phyloP scores from a whole-genome alignment of 306 rosid species.

The Vigna angularis region DNA sequence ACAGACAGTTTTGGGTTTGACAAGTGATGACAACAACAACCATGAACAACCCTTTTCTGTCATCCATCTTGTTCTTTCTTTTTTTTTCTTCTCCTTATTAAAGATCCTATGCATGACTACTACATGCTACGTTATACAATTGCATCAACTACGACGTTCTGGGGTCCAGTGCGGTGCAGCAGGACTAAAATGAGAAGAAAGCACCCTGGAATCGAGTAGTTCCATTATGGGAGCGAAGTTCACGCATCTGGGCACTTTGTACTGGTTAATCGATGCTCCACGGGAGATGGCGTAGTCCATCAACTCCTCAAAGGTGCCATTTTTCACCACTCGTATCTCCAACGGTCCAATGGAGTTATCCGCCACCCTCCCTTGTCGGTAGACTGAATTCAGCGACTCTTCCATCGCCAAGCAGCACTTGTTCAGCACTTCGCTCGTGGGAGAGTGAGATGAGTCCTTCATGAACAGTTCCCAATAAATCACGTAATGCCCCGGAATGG shows the following conservation, averaged over 20 bases:
- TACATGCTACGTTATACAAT: constrained; percentile 21
- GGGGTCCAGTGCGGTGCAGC: constrained; percentile 84
- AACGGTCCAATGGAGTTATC: constrained; percentile 90
- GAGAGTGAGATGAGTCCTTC: constrained; percentile 62
- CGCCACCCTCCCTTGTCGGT: constrained; percentile 83
- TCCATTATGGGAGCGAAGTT: constrained; percentile 85
- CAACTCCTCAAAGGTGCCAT: constrained; percentile 88
- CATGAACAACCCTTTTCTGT: background rate
- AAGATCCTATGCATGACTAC: constrained; percentile 33
- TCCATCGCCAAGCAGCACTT: constrained; percentile 83
- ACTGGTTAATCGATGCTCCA: constrained; percentile 94
- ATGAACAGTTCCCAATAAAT: constrained; percentile 84
- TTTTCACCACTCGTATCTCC: constrained; percentile 86
- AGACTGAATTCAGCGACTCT: constrained; percentile 82
- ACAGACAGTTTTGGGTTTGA: constrained; percentile 23
- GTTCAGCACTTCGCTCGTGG: constrained; percentile 53
- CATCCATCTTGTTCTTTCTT: background rate
- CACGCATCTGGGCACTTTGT: constrained; percentile 93
- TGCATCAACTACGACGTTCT: constrained; percentile 63
- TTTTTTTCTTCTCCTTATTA: background rate
- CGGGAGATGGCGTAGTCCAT: constrained; percentile 96
- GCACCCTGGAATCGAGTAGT: constrained; percentile 76
- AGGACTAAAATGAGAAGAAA: constrained; percentile 84
- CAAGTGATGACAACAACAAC: background rate
- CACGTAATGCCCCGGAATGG: constrained; percentile 94